Conservation (phyloP, 768 basidiomycete species). For the Russula sp. region DNA sequence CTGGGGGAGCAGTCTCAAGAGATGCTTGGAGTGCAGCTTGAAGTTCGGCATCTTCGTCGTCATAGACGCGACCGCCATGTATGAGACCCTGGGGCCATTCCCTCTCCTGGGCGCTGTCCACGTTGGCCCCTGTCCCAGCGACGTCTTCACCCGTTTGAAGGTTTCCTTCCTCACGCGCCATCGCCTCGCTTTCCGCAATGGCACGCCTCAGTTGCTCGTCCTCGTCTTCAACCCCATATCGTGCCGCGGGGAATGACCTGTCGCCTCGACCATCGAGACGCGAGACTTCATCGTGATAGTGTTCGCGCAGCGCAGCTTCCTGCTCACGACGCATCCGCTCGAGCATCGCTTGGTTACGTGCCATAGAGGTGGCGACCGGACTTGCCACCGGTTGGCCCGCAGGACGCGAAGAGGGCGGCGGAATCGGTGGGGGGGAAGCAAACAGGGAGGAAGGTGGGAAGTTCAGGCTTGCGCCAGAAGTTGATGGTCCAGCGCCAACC, state of each 20-base stretch:
- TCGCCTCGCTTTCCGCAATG: conserved; percentile 53
- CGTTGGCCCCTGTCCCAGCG: conserved; percentile 18
- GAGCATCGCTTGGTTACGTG: conserved; percentile 27
- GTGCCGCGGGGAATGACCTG: conserved; percentile 10
- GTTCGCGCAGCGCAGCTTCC: conserved; percentile 54
- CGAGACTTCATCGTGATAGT: conserved; percentile 32
- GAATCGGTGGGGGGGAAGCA: conserved; percentile 30
- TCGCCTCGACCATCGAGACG: conserved; percentile 23
- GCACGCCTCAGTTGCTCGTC: conserved; percentile 51
- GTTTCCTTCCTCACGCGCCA: conserved; percentile 34
- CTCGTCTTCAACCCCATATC: conserved; percentile 42
- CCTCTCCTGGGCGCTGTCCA: neutral
- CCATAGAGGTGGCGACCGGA: conserved; percentile 15
- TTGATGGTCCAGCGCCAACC: neutral
- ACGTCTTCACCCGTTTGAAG: conserved; percentile 20
- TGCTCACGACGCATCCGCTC: conserved; percentile 43
- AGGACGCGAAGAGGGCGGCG: conserved; percentile 27
- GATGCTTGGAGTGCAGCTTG: conserved; percentile 87
- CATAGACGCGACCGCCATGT: conserved; percentile 47
- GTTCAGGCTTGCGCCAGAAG: neutral
- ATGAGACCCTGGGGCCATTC: neutral
- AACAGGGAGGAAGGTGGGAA: conserved; percentile 22
- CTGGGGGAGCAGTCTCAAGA: conserved; percentile 56
- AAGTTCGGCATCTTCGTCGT: conserved; percentile 82
- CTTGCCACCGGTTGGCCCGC: conserved; percentile 24